Evolutionary conservation across 352 stramenopile species (phyloP), one percentile per base, ranked within the genome.

Genomic region (Phytophthora sp.): DNA sequence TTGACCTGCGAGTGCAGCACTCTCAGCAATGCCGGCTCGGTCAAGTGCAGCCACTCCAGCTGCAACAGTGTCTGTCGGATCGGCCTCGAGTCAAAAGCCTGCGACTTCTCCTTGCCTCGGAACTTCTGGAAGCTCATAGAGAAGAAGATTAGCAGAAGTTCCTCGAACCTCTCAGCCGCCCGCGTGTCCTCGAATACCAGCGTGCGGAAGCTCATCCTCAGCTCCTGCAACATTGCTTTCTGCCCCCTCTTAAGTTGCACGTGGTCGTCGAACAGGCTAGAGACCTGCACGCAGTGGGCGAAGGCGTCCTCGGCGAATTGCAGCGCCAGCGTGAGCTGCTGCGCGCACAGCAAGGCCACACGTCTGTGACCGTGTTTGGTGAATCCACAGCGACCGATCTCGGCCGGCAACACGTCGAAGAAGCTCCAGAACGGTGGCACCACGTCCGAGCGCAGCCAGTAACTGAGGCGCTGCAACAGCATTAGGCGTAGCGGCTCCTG

Each of bases 81-180:
- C 7, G 80, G 69, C 20, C 61, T 57, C 36, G 77, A 73, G 26
- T 88, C 75, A 18, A 89, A 88, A 15, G 66, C 58, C 44, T 84
- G 71, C 13, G 78, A 72, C 53, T 87, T 89, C 46, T 87, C 80
- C 13, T 76, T 74, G 15, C 77, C 72, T 35, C 66, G 66, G 42
- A 89, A 91, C 51, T 79, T 79, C 46, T 88, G 77, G 63, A 91
- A 91, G 44, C 77, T 90, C 79, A 86, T 89, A 44, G 79, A 85
- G 62, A 89, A 91, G 59, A 88, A 90, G 33, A 91, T 63, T 2
- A 90, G 47, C 44, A 91, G 41, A 30, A 89, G 63, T 30, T 90
- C 83, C 45, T 90, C 73, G 29, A 91, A 88, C 23, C 71, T 69
- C 75, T 82, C 70, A 4, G 57, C 39, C 2, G 39, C 42, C 7